Percentiles rank a stretch among this genome's conserved stretches.
These are phyloP conservation scores for Phalaenopsis aphrodite DNA, from an alignment of 106 monocot genomes.

Conservation along the genomic window DNA sequence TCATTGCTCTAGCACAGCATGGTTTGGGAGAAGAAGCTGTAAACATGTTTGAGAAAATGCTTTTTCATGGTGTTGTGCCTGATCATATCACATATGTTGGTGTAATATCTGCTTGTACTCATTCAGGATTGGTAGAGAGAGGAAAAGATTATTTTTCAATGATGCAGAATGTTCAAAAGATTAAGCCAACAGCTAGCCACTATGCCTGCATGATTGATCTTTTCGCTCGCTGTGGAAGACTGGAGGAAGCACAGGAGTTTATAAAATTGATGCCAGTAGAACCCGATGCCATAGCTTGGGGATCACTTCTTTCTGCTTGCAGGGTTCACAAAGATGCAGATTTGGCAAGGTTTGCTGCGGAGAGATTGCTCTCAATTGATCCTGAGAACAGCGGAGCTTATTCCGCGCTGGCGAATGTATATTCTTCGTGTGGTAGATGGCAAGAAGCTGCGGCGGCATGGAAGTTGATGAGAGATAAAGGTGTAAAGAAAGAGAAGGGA, in stretches of 20 bases:
- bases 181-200: constrained; percentile 72
- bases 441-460: constrained; percentile 57
- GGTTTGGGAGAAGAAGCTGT: constrained; percentile 76
- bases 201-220: constrained; percentile 94
- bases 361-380: constrained; percentile 51
- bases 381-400: constrained; percentile 83
- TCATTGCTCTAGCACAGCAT: constrained; percentile 87
- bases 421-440: constrained; percentile 82
- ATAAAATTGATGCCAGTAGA: constrained; percentile 67
- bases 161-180: constrained; percentile 64
- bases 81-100: constrained; percentile 90
- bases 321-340: constrained; percentile 69
- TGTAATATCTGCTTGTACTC: constrained; percentile 83
- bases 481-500: constrained; percentile 80
- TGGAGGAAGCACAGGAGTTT: constrained; percentile 67
- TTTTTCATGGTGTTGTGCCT: constrained; percentile 34
- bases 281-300: constrained; percentile 83
- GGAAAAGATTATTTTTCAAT: constrained; percentile 51
- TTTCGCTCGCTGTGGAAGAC: constrained; percentile 55
- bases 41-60: constrained; percentile 66
- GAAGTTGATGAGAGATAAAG: constrained; percentile 74
- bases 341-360: constrained; percentile 57
- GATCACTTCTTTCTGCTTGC: constrained; percentile 77
- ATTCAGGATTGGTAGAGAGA: constrained; percentile 62
- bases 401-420: constrained; percentile 83